A percentile compares a stretch with the other conserved stretches of the same genome.
These are phyloP conservation scores for Yarrowia porcina DNA, from an alignment of 805 yeast genomes.

Conservation along the genomic window DNA sequence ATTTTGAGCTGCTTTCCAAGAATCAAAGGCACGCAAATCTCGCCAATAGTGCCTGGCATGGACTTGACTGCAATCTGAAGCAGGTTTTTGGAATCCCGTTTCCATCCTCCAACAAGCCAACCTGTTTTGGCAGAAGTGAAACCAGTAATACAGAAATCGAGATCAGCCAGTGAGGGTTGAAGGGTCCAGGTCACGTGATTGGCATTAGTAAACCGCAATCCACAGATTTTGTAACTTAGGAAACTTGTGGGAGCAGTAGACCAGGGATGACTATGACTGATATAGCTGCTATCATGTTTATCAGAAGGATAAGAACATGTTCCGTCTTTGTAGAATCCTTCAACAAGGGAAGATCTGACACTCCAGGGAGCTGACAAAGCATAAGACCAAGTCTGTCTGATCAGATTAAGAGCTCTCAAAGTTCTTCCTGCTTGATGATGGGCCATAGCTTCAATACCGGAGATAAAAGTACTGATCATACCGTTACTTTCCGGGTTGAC, in stretches of 20 bases:
- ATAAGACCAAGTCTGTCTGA: not conserved
- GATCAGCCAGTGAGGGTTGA: not conserved
- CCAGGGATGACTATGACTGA: slow-evolving; percentile 15
- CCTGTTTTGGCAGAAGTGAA: not conserved
- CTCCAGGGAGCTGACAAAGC: not conserved
- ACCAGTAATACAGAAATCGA: not conserved
- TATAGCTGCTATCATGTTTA: not conserved
- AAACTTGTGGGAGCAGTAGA: not conserved
- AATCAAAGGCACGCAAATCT: not conserved
- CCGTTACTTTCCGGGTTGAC: not conserved
- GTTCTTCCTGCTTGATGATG: slow-evolving; percentile 3
- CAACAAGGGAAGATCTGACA: not conserved
- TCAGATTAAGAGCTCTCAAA: not conserved
- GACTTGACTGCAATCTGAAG: slow-evolving; percentile 8
- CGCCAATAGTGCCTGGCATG: not conserved
- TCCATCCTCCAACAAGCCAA: slow-evolving; percentile 1
- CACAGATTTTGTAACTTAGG: not conserved
- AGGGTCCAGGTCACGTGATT: slow-evolving; percentile 6
- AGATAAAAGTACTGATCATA: slow-evolving; percentile 1
- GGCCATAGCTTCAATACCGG: not conserved
- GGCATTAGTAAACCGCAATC: not conserved
- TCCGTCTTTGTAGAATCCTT: slow-evolving; percentile 14
- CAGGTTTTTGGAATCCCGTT: not conserved
- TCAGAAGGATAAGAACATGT: not conserved
- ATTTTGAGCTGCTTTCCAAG: not conserved